These are phyloP conservation scores for Aspergillus pseudonomiae DNA, from an alignment of 2,329 filamentous ascomycete genomes.

Conservation along the genomic window DNA sequence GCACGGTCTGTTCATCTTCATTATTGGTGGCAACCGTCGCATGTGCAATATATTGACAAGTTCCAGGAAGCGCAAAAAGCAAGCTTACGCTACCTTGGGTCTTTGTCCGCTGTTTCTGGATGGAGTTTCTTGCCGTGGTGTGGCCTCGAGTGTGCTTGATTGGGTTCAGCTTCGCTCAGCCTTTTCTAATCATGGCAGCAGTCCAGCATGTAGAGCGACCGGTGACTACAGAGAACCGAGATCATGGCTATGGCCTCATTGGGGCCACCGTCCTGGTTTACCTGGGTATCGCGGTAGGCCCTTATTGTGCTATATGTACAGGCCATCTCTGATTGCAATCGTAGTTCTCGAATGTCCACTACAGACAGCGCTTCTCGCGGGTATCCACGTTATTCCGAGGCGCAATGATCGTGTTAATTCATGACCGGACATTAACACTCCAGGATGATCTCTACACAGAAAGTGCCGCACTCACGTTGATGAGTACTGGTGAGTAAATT, in stretches of 20 bases:
- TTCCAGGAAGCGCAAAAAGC: neutral
- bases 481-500: neutral
- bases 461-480: neutral
- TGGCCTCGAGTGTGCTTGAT: slow-evolving; percentile 24
- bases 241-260: slow-evolving; percentile 39
- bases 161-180: slow-evolving; percentile 23
- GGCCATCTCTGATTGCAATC: neutral
- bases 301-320: neutral
- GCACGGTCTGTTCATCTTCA: slow-evolving; percentile 4
- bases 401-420: neutral
- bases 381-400: neutral
- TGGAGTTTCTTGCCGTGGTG: slow-evolving; percentile 18
- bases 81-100: neutral
- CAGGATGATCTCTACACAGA: neutral
- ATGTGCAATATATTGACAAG: neutral
- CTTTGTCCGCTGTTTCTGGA: slow-evolving; percentile 16
- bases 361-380: neutral
- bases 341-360: neutral
- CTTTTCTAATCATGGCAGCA: slow-evolving; percentile 29
- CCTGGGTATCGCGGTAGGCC: slow-evolving; percentile 37
- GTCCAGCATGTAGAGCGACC: slow-evolving; percentile 20
- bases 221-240: slow-evolving; percentile 8
- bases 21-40: neutral
- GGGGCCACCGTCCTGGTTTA: slow-evolving; percentile 43
- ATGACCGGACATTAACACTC: neutral